A percentile compares a stretch with the other conserved stretches of the same genome.
Evolutionary conservation across 2,329 filamentous ascomycete genomes (phyloP).

Genomic region (Aureobasidium sp.): DNA sequence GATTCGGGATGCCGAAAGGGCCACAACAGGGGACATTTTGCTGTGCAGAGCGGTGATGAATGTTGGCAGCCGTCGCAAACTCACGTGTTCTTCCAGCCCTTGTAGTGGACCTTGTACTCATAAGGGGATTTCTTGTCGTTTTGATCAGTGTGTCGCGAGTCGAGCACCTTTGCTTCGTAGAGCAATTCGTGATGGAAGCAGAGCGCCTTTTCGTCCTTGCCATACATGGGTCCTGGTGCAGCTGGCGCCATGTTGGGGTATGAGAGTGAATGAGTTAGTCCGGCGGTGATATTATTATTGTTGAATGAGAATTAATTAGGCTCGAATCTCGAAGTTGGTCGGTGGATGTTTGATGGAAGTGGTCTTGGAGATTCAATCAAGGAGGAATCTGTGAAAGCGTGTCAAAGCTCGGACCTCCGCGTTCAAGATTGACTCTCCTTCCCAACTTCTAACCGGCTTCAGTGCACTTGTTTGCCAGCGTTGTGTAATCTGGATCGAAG

Average conservation of each 20-base stretch:
- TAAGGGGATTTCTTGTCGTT: conserved; percentile 65
- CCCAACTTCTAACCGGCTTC: not conserved
- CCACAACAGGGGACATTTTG: not conserved
- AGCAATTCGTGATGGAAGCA: conserved; percentile 97
- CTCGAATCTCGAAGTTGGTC: not conserved
- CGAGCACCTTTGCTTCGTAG: conserved; percentile 93
- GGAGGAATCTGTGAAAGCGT: conserved; percentile 13
- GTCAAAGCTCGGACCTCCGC: conserved; percentile 10
- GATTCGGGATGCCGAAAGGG: not conserved
- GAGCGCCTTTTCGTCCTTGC: conserved; percentile 80
- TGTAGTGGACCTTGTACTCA: conserved; percentile 94
- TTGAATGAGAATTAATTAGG: not conserved
- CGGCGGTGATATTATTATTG: not conserved
- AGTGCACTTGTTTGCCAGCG: not conserved
- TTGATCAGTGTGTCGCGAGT: conserved; percentile 56
- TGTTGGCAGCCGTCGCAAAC: conserved; percentile 28
- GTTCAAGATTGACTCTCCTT: not conserved
- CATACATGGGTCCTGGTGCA: conserved; percentile 45
- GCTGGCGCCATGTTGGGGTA: conserved; percentile 50
- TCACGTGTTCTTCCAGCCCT: conserved; percentile 97
- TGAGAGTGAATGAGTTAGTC: not conserved
- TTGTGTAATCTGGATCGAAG: not conserved
- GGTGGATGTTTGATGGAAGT: not conserved
- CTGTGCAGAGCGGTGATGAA: not conserved
- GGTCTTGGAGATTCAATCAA: conserved; percentile 9